phyloP scores from a whole-genome alignment of 148 eudicot species.

The Vaccinium myrtillus region DNA sequence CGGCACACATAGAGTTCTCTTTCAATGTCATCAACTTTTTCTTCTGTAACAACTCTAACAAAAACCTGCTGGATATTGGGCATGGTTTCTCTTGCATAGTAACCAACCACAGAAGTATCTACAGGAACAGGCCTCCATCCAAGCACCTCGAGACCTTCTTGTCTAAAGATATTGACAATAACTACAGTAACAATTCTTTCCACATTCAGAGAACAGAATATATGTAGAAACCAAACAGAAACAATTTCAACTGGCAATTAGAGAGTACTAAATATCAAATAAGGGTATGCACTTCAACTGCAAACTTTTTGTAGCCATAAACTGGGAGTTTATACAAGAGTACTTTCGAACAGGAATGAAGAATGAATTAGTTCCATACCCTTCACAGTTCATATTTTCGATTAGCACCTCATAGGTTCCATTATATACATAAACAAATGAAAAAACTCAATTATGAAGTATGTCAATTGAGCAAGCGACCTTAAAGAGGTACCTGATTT shows the following conservation, averaged over 20 bases:
- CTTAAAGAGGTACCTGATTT: conserved; percentile 54
- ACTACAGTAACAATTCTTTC: conserved; percentile 45
- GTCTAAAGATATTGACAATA: conserved; percentile 54
- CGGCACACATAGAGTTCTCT: conserved; percentile 91
- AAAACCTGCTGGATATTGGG: conserved; percentile 95
- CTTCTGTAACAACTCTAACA: conserved; percentile 69
- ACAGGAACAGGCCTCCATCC: conserved; percentile 98
- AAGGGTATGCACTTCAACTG: not conserved
- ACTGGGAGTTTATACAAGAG: not conserved
- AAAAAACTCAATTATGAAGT: not conserved
- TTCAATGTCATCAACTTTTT: conserved; percentile 86
- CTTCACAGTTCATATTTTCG: not conserved
- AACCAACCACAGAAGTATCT: conserved; percentile 72
- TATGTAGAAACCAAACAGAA: not conserved
- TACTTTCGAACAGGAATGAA: not conserved
- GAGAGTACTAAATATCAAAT: not conserved
- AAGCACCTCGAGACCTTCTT: conserved; percentile 96
- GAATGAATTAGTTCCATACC: not conserved
- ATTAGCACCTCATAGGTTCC: not conserved
- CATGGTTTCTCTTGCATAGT: conserved; percentile 87
- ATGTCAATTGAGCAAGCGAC: not conserved
- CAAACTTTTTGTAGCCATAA: not conserved
- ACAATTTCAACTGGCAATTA: not conserved
- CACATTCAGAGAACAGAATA: conserved; percentile 20
- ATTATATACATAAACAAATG: not conserved